Evolutionary conservation across 495 filamentous ascomycete genomes (phyloP), one percentile per base, ranked within the genome.

Genomic region (Sabuloglossum arenarium): DNA sequence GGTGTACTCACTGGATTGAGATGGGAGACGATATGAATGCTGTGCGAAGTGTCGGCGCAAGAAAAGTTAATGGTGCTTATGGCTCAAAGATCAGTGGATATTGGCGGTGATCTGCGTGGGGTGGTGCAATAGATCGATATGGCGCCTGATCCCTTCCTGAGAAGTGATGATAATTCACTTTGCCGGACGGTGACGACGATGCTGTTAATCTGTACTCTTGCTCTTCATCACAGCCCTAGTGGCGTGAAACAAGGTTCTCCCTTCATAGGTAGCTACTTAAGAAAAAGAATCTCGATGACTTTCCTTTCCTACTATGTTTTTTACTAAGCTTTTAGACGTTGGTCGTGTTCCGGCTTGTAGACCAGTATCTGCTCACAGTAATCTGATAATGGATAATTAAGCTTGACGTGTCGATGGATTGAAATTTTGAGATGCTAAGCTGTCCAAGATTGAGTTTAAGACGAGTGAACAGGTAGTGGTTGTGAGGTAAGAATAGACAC

Each of bases 181-280:
- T 51, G 47, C 47, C 47, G 28, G 24, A 30, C n/a, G 25, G 24
- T 51, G 28, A 51, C 16, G 11, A 51, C 28, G 39, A 51, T 51
- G 16, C 47, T 27, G 25, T 51, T 51, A 27, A 27, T 51, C 47
- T 51, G 28, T 51, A 51, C 47, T 51, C 47, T 30, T 51, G 47
- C 47, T 51, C 23, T 51, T 28, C 45, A 49, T 49, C 47, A 28
- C 47, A 27, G 47, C 28, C 47, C 47, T 51, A 51, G 47, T 19
- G 47, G 47, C 25, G 3, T 49, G 23, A 16, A 19, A 27, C 28
- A 14, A 46, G 47, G 25, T 27, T 30, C 28, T 27, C 24, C 47
- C 47, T 30, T 51, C 28, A 51, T 51, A 51, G 25, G 47, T 51
- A 51, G 47, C 47, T 51, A 51, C 47, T 51, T 51, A n/a, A 51